Evolutionary conservation across 495 filamentous ascomycete species (phyloP).

Genomic region (Penicillium waksmanii): DNA sequence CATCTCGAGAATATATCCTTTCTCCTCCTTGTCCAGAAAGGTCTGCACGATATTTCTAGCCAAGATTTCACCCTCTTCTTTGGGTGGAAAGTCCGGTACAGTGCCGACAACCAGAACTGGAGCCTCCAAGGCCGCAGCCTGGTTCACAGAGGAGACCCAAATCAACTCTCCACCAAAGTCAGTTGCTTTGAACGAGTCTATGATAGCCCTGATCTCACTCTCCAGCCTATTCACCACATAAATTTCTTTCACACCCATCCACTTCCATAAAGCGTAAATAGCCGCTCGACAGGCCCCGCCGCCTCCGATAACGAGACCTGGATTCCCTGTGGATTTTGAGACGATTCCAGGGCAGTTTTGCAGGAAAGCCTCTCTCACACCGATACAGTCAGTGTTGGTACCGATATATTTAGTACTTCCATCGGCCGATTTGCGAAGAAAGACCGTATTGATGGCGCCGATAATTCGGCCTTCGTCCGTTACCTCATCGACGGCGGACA

Average conservation of each 20-base stretch:
- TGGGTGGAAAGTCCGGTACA: slow-evolving; percentile 8
- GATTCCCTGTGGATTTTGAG: slow-evolving; percentile 38
- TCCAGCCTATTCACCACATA: slow-evolving; percentile 63
- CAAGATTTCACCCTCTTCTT: slow-evolving; percentile 3
- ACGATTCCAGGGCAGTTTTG: slow-evolving; percentile 47
- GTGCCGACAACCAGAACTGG: slow-evolving; percentile 10
- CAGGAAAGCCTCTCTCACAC: slow-evolving; percentile 62
- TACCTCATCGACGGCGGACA: slow-evolving; percentile 58
- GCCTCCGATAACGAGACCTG: slow-evolving; percentile 58
- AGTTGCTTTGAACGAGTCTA: slow-evolving; percentile 27
- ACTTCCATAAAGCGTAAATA: slow-evolving; percentile 63
- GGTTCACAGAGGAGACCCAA: neutral
- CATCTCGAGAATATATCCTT: slow-evolving; percentile 12
- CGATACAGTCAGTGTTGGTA: slow-evolving; percentile 68
- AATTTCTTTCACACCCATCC: slow-evolving; percentile 53
- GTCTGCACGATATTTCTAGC: slow-evolving; percentile 1
- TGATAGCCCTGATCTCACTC: slow-evolving; percentile 56
- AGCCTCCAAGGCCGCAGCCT: slow-evolving; percentile 3
- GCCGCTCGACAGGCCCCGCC: slow-evolving; percentile 63
- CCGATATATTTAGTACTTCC: slow-evolving; percentile 53
- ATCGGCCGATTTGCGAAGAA: slow-evolving; percentile 42
- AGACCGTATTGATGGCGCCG: slow-evolving; percentile 67
- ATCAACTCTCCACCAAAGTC: slow-evolving; percentile 30
- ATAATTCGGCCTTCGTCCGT: slow-evolving; percentile 62
- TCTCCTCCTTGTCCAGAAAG: slow-evolving; percentile 1